Conservation (phyloP, 352 stramenopile genomes). For the Phytophthora agathidicida region DNA sequence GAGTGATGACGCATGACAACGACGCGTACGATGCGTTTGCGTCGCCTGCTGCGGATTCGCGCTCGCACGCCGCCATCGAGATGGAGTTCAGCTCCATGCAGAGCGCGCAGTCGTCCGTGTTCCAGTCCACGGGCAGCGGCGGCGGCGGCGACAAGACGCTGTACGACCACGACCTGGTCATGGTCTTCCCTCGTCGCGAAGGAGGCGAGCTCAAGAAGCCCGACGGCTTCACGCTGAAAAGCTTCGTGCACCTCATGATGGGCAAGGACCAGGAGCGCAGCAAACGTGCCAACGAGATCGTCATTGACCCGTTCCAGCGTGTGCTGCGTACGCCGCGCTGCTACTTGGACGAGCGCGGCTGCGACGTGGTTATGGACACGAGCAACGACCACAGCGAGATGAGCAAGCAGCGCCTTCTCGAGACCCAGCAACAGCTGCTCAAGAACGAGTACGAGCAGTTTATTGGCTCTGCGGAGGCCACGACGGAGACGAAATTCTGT, state of each 20-base stretch:
- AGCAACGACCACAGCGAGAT: constrained; percentile 61
- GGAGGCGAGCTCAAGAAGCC: constrained; percentile 72
- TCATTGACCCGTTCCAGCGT: constrained; percentile 77
- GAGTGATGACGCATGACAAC: constrained; percentile 4
- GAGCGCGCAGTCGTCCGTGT: constrained; percentile 24
- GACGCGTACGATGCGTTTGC: constrained; percentile 46
- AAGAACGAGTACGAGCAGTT: constrained; percentile 68
- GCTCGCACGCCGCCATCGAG: constrained; percentile 34
- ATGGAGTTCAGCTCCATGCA: constrained; percentile 58
- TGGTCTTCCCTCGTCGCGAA: constrained; percentile 76
- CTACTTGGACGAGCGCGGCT: constrained; percentile 70
- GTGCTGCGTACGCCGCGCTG: constrained; percentile 71
- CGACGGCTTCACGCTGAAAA: constrained; percentile 63
- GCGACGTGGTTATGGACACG: constrained; percentile 42
- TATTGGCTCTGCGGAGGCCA: constrained; percentile 44
- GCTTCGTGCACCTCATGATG: constrained; percentile 71
- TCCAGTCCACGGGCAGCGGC: constrained; percentile 1
- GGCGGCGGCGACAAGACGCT: constrained; percentile 45
- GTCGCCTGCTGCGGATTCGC: constrained; percentile 41
- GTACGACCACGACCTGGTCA: constrained; percentile 82
- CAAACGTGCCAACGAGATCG: constrained; percentile 38
- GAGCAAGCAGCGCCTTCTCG: constrained; percentile 47
- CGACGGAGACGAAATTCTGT: constrained; percentile 69
- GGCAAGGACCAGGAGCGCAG: constrained; percentile 66
- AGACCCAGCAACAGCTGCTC: constrained; percentile 48